Evolutionary conservation across 2,329 filamentous ascomycete species (phyloP), one percentile per base, ranked within the genome.

Genomic region (Falciphora oryzae): DNA sequence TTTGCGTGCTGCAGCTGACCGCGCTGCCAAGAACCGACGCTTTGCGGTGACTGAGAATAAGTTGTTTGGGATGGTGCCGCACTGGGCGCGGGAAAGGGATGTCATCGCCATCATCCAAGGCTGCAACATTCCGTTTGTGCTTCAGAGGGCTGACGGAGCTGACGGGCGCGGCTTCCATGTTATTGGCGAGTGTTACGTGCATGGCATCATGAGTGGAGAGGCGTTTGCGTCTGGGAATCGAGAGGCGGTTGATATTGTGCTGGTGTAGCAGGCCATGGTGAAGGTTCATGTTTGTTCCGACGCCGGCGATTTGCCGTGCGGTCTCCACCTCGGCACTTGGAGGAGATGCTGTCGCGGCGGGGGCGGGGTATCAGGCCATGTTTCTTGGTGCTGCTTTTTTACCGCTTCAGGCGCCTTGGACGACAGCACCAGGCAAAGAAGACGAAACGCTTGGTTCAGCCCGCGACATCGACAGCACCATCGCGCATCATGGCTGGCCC

Each of bases 171-270:
- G n/a, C 1, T 61, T 38, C 18, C 32, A 28, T n/a, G 35, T 61
- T 1, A 18, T 38, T 35, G 59, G 59, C 1, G 59, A 61, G 11
- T 38, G 32, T 13, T 61, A 60, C 4, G 38, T 60, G 22, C 59
- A 60, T 8, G 59, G 59, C 22, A 27, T 60, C 22, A 60, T 60
- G 59, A 60, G 44, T 32, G 59, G 44, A 14, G 59, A 61, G 18
- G 11, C 18, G 10, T 28, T 38, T 53, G 38, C 14, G 38, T 6
- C 38, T 6, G 38, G 38, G 38, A 16, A 44, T 38, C 11, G 2
- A 44, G 18, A 6, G 38, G 4, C 16, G 32, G 38, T 4, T 18
- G 38, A 44, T 2, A 44, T 18, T 44, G 16, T 44, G 38, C 38
- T 44, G 38, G 14, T 44, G 38, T 44, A 44, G 38, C 14, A 29